Base-by-base conservation (phyloP, 768 basidiomycete genomes). In the Arthromyces matolae region DNA sequence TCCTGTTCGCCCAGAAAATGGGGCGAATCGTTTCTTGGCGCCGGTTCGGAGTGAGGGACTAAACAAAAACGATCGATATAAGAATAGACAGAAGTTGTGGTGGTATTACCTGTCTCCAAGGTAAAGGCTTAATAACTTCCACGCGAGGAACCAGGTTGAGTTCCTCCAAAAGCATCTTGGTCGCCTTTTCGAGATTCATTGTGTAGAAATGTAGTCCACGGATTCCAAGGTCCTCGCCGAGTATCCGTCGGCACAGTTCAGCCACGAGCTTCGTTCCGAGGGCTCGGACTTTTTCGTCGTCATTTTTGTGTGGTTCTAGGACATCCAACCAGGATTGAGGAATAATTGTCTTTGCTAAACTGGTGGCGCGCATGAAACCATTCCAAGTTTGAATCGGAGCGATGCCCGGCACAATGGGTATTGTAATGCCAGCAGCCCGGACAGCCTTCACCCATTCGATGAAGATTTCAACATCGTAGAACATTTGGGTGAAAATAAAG, bases 401-500 rank as follows among this genome's bases (percentile, higher is more conserved):
- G 54, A 95, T 85, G n/a, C 93, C 93, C 25, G 92, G 93, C 10
- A 94, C 85, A 56, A 95, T 88, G 14, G 93, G 93, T 23, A 93
- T 74, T 2, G 83, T 88, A 63, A 94, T 93, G 6, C 92, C 93
- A 0, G 86, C 89, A 9, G 75, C 87, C 49, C 93, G 81, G 25
- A 92, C 81, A 35, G 80, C 72, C 51, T 81, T 83, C 32, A 89
- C 93, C 96, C 96, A 99, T 41, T 76, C 74, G 60, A 96, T 83
- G 71, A 99, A 98, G 57, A 98, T 62, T 27, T 90, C 79, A 39
- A 86, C 84, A 58, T 96, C 94, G 70, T 94, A 96, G 72, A 97
- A 97, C 91, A 97, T 93, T 67, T 97, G 94, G 0, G 94, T 96
- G 73, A 97, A 96, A 67, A 97, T 96, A 70, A 95, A 90, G 63